Conservation (phyloP, 805 yeast genomes). For the Kodamaea kaohsiungensis region DNA sequence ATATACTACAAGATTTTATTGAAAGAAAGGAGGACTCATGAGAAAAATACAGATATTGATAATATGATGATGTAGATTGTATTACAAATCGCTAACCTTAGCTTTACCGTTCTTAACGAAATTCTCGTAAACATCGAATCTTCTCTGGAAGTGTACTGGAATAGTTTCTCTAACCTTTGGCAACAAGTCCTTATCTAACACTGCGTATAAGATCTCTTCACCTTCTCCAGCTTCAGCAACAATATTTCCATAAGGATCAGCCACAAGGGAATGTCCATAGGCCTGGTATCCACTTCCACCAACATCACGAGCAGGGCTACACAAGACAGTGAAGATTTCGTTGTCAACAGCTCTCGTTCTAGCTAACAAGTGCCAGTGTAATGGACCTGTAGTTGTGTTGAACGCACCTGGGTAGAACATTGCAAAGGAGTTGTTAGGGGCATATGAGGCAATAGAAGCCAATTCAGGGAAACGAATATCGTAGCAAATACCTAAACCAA, state of each 20-base stretch:
- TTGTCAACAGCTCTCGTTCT: constrained; percentile 75
- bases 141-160: constrained; percentile 45
- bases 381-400: constrained; percentile 81
- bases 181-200: constrained; percentile 37
- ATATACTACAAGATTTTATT: constrained; percentile 61
- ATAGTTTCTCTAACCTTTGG: constrained; percentile 43
- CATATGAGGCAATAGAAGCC: constrained; percentile 66
- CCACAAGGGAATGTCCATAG: constrained; percentile 47
- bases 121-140: constrained; percentile 47
- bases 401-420: constrained; percentile 85
- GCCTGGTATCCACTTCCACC: constrained; percentile 46
- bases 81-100: constrained; percentile 27
- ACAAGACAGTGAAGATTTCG: constrained; percentile 68
- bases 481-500: constrained; percentile 86
- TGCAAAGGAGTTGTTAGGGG: constrained; percentile 62
- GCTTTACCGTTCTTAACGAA: constrained; percentile 30
- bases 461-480: constrained; percentile 81
- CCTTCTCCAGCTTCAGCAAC: constrained; percentile 49
- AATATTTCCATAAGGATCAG: constrained; percentile 42
- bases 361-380: constrained; percentile 79
- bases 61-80: background rate
- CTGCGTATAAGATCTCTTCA: constrained; percentile 45
- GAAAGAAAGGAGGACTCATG: constrained; percentile 43
- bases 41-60: background rate
- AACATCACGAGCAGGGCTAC: constrained; percentile 86